Percentiles rank a stretch among this genome's conserved stretches.
Conservation (phyloP, 352 stramenopile species). For the Nothophytophthora sp. region DNA sequence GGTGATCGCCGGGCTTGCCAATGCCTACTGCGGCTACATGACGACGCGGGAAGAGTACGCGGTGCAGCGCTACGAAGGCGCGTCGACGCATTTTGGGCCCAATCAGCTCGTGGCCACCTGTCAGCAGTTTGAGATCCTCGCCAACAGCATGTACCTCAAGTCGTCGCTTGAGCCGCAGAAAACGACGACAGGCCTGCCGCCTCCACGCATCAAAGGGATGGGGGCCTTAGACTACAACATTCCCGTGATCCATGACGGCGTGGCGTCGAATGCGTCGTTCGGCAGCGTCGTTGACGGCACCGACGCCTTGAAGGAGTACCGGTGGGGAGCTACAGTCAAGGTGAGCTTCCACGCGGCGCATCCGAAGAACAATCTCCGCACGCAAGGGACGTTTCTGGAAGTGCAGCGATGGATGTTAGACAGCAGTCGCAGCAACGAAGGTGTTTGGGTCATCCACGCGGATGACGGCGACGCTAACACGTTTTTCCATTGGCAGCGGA, state of each 20-base stretch:
- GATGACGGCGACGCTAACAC: constrained; percentile 78
- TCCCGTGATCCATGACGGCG: constrained; percentile 69
- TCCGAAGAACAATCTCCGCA: constrained; percentile 83
- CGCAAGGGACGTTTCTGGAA: constrained; percentile 76
- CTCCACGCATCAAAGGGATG: constrained; percentile 60
- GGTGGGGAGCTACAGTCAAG: constrained; percentile 46
- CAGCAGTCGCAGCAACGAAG: constrained; percentile 26
- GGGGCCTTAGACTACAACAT: constrained; percentile 77
- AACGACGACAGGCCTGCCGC: constrained; percentile 13
- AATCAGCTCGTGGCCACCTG: constrained; percentile 82
- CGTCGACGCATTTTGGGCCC: constrained; percentile 87
- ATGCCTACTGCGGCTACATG: constrained; percentile 87
- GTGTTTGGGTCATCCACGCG: constrained; percentile 71
- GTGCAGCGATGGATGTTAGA: constrained; percentile 71
- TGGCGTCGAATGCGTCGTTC: constrained; percentile 45
- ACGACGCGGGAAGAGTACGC: constrained; percentile 87
- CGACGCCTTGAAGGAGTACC: constrained; percentile 45
- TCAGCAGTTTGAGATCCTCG: constrained; percentile 79
- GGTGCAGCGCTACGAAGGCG: constrained; percentile 88
- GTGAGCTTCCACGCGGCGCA: constrained; percentile 75
- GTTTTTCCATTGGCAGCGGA: constrained; percentile 74
- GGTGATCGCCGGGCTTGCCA: constrained; percentile 74
- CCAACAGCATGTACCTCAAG: constrained; percentile 28
- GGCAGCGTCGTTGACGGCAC: constrained; percentile 49
- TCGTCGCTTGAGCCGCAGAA: not conserved